Percentiles rank a stretch among this genome's conserved stretches.
phyloP scores from a whole-genome alignment of 2,329 filamentous ascomycete genomes.

The Fusarium lyarnte region DNA sequence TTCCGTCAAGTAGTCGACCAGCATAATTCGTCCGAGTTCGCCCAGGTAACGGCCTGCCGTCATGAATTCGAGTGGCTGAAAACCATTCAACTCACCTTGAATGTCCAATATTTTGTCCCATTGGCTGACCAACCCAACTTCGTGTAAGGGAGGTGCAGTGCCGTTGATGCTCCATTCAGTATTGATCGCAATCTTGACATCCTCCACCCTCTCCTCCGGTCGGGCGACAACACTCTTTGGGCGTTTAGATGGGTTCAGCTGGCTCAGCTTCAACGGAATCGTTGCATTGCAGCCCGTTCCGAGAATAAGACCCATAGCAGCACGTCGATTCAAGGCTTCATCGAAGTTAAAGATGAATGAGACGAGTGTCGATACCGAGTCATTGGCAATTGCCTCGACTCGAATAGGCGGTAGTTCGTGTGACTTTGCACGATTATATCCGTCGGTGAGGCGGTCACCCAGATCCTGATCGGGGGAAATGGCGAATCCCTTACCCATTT shows the following conservation, averaged over 20 bases:
- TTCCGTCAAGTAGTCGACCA: conserved; percentile 70
- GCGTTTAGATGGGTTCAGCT: conserved; percentile 71
- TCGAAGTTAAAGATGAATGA: conserved; percentile 79
- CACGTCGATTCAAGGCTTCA: conserved; percentile 67
- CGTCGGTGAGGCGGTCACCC: conserved; percentile 65
- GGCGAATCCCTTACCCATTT: conserved; percentile 77
- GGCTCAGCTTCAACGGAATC: conserved; percentile 72
- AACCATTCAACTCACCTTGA: conserved; percentile 75
- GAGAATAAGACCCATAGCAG: conserved; percentile 82
- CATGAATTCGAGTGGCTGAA: conserved; percentile 88
- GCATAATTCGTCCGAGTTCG: conserved; percentile 76
- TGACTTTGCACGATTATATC: conserved; percentile 63
- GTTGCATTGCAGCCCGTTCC: conserved; percentile 86
- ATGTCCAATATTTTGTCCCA: conserved; percentile 77
- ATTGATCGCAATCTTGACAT: conserved; percentile 79
- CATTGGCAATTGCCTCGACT: conserved; percentile 82
- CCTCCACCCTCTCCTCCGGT: conserved; percentile 55
- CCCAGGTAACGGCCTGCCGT: conserved; percentile 81
- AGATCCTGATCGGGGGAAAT: conserved; percentile 69
- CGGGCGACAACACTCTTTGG: conserved; percentile 60
- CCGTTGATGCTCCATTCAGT: conserved; percentile 88
- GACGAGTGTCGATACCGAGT: conserved; percentile 81
- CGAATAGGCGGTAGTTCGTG: conserved; percentile 69
- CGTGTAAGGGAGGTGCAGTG: conserved; percentile 72
- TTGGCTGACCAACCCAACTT: conserved; percentile 69